A percentile compares a stretch with the other conserved stretches of the same genome.
Conservation (phyloP, 495 filamentous ascomycete species). For the Penicillium nucicola region DNA sequence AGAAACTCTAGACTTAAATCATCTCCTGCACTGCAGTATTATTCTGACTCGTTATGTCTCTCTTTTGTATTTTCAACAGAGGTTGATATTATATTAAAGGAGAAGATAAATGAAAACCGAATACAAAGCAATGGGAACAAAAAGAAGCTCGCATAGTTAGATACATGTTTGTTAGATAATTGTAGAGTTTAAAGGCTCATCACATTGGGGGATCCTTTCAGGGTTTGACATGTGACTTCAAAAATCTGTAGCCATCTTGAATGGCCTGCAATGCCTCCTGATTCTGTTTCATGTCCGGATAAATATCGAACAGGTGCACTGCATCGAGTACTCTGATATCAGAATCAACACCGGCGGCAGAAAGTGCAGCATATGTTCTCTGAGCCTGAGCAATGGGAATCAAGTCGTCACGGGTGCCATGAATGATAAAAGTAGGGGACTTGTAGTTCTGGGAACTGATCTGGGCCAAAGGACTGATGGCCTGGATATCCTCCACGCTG, state of each 20-base stretch:
- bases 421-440: slow-evolving; percentile 45
- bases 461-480: slow-evolving; percentile 34
- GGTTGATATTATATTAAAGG: too few species aligned
- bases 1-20: too few species aligned
- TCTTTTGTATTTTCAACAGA: too few species aligned
- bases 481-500: slow-evolving; percentile 16
- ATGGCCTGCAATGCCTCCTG: background rate
- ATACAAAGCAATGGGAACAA: too few species aligned
- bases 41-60: too few species aligned
- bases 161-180: too few species aligned
- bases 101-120: too few species aligned
- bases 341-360: slow-evolving; percentile 21
- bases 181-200: too few species aligned
- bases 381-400: slow-evolving; percentile 38
- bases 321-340: slow-evolving; percentile 26
- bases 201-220: background rate
- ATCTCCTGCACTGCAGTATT: too few species aligned
- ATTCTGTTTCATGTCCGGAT: background rate
- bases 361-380: slow-evolving; percentile 23
- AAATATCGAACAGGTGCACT: slow-evolving; percentile 32
- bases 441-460: slow-evolving; percentile 31
- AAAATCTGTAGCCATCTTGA: background rate
- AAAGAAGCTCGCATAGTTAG: too few species aligned
- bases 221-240: background rate
- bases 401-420: slow-evolving; percentile 42